Evolutionary conservation across 371 early-diverging fungal genomes (phyloP).

Genomic region (Mucor racemosus): DNA sequence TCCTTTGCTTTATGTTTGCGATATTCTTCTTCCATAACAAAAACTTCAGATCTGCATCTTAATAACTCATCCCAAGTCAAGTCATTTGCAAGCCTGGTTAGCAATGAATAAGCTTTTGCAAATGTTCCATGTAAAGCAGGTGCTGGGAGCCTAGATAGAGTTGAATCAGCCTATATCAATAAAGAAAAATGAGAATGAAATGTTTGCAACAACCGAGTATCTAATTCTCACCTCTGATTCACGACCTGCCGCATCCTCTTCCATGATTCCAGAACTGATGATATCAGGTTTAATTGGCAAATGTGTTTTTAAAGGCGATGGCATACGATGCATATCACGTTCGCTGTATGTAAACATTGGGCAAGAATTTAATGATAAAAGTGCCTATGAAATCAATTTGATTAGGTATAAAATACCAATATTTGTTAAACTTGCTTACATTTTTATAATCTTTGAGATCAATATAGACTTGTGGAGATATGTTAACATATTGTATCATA

Average conservation of each 20-base stretch:
- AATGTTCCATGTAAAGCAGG: conserved; percentile 92
- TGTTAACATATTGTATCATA: neutral
- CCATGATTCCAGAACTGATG: conserved; percentile 60
- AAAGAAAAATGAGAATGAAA: too few relatives aligned
- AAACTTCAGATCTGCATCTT: conserved; percentile 80
- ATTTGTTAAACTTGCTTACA: conserved; percentile 42
- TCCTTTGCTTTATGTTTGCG: conserved; percentile 74
- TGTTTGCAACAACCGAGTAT: neutral
- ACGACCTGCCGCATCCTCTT: conserved; percentile 72
- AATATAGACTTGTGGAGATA: conserved; percentile 68
- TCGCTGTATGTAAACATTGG: conserved; percentile 96
- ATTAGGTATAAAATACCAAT: neutral
- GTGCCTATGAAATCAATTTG: conserved; percentile 58
- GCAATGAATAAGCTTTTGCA: conserved; percentile 80
- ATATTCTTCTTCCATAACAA: conserved; percentile 99
- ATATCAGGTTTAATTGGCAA: conserved; percentile 78
- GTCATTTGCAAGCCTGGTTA: conserved; percentile 78
- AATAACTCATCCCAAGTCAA: conserved; percentile 97
- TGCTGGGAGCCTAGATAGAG: conserved; percentile 82
- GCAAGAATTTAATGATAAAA: conserved; percentile 93
- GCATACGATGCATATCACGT: conserved; percentile 90
- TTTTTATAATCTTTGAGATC: conserved; percentile 84
- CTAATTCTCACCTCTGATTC: conserved; percentile 60
- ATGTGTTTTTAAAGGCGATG: conserved; percentile 78
- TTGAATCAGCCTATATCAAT: conserved; percentile 44